Percentiles rank a stretch among this genome's conserved stretches.
phyloP scores from a whole-genome alignment of 805 yeast genomes.

The Soucietia sequanensis region DNA sequence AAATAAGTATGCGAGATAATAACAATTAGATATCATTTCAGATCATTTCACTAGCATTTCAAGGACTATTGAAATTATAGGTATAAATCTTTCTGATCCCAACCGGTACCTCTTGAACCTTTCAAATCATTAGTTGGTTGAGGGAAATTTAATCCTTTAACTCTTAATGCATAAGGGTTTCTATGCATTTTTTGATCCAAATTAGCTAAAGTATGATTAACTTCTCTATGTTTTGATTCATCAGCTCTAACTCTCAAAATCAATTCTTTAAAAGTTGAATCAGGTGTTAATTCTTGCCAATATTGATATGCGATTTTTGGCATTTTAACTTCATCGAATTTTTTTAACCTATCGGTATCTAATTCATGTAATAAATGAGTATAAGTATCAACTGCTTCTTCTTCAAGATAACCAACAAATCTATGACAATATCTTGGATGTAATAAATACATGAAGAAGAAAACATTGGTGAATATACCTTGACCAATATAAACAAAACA shows the following conservation, averaged over 20 bases:
- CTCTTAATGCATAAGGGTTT: constrained; percentile 60
- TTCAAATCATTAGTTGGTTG: constrained; percentile 40
- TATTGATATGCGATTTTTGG: constrained; percentile 64
- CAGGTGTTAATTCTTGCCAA: constrained; percentile 54
- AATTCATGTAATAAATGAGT: constrained; percentile 56
- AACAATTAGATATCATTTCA: too few species aligned
- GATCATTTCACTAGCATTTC: too few species aligned
- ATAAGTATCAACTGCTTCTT: constrained; percentile 72
- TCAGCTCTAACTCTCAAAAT: constrained; percentile 67
- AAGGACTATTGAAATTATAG: not conserved
- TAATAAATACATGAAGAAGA: constrained; percentile 57
- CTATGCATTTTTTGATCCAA: constrained; percentile 53
- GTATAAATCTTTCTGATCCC: constrained; percentile 40
- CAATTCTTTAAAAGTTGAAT: constrained; percentile 58
- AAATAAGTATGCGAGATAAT: too few species aligned
- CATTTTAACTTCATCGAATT: constrained; percentile 42
- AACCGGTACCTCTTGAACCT: constrained; percentile 31
- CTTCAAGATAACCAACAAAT: constrained; percentile 76
- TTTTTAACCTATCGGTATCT: constrained; percentile 50
- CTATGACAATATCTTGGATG: constrained; percentile 68
- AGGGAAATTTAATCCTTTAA: constrained; percentile 31
- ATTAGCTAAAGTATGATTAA: constrained; percentile 74
- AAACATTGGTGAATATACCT: constrained; percentile 66
- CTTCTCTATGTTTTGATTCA: constrained; percentile 78
- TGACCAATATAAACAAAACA: constrained; percentile 59